Evolutionary conservation across 176 grass and related monocot genomes (phyloP).

Genomic region (Urochloa ruziziensis): DNA sequence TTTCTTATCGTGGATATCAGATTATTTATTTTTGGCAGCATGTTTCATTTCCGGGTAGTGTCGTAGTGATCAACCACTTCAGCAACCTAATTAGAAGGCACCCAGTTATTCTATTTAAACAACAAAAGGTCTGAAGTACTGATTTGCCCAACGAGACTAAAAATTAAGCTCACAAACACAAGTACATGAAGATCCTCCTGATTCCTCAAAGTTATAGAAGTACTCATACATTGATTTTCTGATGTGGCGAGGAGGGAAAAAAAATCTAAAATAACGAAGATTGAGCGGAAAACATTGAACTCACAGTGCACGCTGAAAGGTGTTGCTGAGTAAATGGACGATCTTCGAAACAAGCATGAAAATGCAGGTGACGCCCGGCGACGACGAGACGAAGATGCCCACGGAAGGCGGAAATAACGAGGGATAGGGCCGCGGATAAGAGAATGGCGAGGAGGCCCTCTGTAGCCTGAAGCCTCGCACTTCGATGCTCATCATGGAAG

Average conservation of each 20-base stretch:
- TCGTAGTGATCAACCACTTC: constrained; percentile 56
- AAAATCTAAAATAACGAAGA: too few species aligned
- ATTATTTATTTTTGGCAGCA: constrained; percentile 44
- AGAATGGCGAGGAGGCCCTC: too few species aligned
- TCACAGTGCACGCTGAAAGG: constrained; percentile 21
- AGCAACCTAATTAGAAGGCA: background rate
- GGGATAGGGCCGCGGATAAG: too few species aligned
- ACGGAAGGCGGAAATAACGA: too few species aligned
- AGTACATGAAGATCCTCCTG: constrained; percentile 25
- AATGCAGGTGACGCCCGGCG: too few species aligned
- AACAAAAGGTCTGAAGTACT: background rate
- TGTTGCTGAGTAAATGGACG: constrained; percentile 35
- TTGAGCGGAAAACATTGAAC: background rate
- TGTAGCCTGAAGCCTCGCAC: too few species aligned
- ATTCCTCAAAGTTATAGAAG: background rate
- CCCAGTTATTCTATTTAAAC: constrained; percentile 12
- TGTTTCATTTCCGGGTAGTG: constrained; percentile 31
- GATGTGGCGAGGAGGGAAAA: too few species aligned
- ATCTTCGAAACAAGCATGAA: background rate
- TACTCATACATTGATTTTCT: background rate
- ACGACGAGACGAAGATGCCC: too few species aligned
- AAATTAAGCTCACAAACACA: constrained; percentile 5
- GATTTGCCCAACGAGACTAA: background rate
- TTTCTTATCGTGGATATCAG: constrained; percentile 56
- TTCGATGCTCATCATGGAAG: too few species aligned